Evolutionary conservation across 2,329 filamentous ascomycete genomes (phyloP).

Genomic region (Pseudogymnoascus sp.): DNA sequence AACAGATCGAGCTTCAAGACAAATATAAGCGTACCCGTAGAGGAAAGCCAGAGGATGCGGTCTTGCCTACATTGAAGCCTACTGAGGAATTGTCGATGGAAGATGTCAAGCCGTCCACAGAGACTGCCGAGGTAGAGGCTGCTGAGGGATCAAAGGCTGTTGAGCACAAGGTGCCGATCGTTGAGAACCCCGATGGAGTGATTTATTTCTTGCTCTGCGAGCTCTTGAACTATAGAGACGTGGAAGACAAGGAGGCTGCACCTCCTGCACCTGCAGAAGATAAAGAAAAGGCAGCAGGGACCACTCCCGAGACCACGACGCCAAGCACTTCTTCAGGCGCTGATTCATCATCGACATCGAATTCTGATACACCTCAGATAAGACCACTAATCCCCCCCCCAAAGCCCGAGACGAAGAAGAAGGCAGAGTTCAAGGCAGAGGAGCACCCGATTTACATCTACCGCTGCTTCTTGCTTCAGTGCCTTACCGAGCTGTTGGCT

Average conservation of each 20-base stretch:
- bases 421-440: constrained; percentile 77
- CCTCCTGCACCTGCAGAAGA: constrained; percentile 19
- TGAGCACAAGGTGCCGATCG: constrained; percentile 73
- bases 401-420: constrained; percentile 50
- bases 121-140: constrained; percentile 52
- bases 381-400: not conserved
- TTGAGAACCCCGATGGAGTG: constrained; percentile 90
- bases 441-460: constrained; percentile 96
- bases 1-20: constrained; percentile 26
- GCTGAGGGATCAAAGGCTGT: constrained; percentile 55
- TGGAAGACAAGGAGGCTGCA: constrained; percentile 69
- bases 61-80: constrained; percentile 26
- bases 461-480: constrained; percentile 88
- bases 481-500: constrained; percentile 79
- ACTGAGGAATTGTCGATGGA: constrained; percentile 31
- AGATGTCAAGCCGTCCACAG: constrained; percentile 54
- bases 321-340: constrained; percentile 9
- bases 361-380: not conserved
- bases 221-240: constrained; percentile 82
- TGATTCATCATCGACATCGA: constrained; percentile 13
- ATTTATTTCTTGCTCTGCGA: constrained; percentile 93
- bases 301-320: constrained; percentile 30
- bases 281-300: constrained; percentile 19
- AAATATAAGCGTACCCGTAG: constrained; percentile 4
- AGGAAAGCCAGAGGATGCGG: constrained; percentile 24